A percentile compares a stretch with the other conserved stretches of the same genome.
These are phyloP conservation scores for Ramalina intermedia DNA, from an alignment of 495 filamentous ascomycete genomes.

Conservation along the genomic window DNA sequence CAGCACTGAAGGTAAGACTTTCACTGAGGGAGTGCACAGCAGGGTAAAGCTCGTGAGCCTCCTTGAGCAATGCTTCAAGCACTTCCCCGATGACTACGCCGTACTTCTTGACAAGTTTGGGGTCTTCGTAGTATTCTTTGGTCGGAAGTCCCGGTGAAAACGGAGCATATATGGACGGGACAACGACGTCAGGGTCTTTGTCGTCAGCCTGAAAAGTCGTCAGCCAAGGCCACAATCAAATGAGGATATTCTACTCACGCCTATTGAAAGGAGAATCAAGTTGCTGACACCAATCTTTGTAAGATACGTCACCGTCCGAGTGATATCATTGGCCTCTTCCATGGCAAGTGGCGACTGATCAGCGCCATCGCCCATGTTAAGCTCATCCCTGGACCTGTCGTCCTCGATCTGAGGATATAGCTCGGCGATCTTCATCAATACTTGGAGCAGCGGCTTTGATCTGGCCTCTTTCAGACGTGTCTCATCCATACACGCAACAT, in stretches of 20 bases:
- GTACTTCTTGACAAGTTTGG: slow-evolving; percentile 37
- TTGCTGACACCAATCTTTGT: slow-evolving; percentile 35
- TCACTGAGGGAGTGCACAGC: slow-evolving; percentile 17
- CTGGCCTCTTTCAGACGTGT: slow-evolving; percentile 36
- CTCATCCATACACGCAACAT: slow-evolving; percentile 52
- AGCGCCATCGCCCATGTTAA: background rate
- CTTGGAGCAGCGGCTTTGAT: slow-evolving; percentile 33
- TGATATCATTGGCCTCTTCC: slow-evolving; percentile 25
- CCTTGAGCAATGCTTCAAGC: slow-evolving; percentile 19
- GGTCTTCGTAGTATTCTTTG: slow-evolving; percentile 50
- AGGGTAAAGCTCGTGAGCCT: slow-evolving; percentile 1
- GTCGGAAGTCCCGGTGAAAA: slow-evolving; percentile 42
- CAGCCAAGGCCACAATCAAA: background rate
- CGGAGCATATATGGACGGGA: slow-evolving; percentile 40
- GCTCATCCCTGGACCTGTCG: too few species aligned
- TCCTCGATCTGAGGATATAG: slow-evolving; percentile 28
- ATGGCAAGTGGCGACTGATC: slow-evolving; percentile 5
- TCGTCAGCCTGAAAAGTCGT: slow-evolving; percentile 34
- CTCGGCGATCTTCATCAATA: slow-evolving; percentile 37
- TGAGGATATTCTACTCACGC: slow-evolving; percentile 23
- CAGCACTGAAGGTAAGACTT: slow-evolving; percentile 14
- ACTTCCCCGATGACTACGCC: slow-evolving; percentile 32
- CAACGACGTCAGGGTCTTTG: slow-evolving; percentile 49
- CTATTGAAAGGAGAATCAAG: slow-evolving; percentile 31
- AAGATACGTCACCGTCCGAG: slow-evolving; percentile 38